Base-by-base conservation (phyloP, 1,284 basidiomycete genomes). In the Trametes versicolor region DNA sequence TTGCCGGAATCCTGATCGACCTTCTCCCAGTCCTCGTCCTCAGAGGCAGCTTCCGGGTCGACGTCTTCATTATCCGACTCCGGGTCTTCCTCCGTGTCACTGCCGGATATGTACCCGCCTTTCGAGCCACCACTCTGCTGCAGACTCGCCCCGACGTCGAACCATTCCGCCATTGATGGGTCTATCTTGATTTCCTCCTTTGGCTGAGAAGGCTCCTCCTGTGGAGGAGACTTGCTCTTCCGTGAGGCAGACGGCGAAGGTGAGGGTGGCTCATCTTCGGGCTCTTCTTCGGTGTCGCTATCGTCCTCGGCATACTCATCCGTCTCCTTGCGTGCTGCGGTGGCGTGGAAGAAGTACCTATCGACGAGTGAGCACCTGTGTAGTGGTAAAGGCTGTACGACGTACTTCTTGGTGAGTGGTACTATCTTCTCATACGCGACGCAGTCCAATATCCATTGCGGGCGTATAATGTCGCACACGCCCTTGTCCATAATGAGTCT, bases 371-470 rank as follows among this genome's bases (percentile, higher is more conserved):
- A 70, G 17, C 4, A 58, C 53, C 8, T 34, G 43, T 17, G 37
- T 45, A 34, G 61, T 23, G 5, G 48, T 41, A 25, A 54, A 54
- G 34, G 9, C 37, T 43, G 32, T 39, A 29, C 37, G 34, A 66
- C 76, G 51, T 73, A 96, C 93, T 87, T 91, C 75, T 90, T 88
- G 39, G 79, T 81, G 52, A 95, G 76, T 0, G 93, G 89, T 15
- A 89, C 74, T 17, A 82, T 77, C 60, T 84, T 78, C 17, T 82
- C 83, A 34, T 82, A 79, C 4, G 83, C 80, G 49, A 96, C 83
- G n/a, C 90, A 95, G 72, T 95, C 93, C 50, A 83, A 75, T 55
- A 98, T 82, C 95, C 95, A 98, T 36, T 85, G 79, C 0, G 96
- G 93, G 60, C 84, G 88, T 61, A 97, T 80, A 55, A 97, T 85